Evolutionary conservation across 148 eudicot genomes (phyloP).

Genomic region (Bassia scoparia): DNA sequence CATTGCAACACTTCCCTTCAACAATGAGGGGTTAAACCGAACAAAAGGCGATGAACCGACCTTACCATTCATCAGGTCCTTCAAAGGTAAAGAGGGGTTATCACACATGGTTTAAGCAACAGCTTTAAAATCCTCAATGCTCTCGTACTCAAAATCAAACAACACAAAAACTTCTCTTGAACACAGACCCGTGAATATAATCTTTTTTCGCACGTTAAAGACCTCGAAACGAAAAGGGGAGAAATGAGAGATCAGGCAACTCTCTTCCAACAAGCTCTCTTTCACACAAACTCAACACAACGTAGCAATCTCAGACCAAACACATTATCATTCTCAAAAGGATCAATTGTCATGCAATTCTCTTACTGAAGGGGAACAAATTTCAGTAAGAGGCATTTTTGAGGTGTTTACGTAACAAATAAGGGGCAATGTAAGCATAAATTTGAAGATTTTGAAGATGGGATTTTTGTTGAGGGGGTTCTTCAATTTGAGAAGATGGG

Average conservation of each 20-base stretch:
- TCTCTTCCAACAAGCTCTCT: constrained; percentile 60
- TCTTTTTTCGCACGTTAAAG: constrained; percentile 70
- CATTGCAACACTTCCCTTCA: constrained; percentile 75
- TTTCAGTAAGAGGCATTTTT: constrained; percentile 38
- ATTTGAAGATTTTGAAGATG: constrained; percentile 44
- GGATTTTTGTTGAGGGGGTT: constrained; percentile 19
- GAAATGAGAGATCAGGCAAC: constrained; percentile 68
- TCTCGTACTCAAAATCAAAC: constrained; percentile 95
- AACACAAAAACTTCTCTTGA: constrained; percentile 66
- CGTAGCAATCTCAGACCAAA: constrained; percentile 59
- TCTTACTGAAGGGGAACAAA: constrained; percentile 58
- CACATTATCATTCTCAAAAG: constrained; percentile 56
- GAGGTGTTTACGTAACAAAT: constrained; percentile 64
- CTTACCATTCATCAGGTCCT: constrained; percentile 83
- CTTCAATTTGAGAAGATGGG: constrained; percentile 4
- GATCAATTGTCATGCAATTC: constrained; percentile 76
- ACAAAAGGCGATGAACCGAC: constrained; percentile 72
- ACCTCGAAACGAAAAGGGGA: constrained; percentile 72
- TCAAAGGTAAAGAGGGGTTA: constrained; percentile 73
- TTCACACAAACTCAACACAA: constrained; percentile 97
- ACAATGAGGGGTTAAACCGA: constrained; percentile 63
- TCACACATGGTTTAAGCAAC: constrained; percentile 66
- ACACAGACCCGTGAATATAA: constrained; percentile 69
- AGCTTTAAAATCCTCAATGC: constrained; percentile 80
- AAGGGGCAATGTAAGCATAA: constrained; percentile 43